Percentiles rank a stretch among this genome's conserved stretches.
These are phyloP conservation scores for Caryopteris hybrid DNA, from an alignment of 305 asterid species.

Conservation along the genomic window DNA sequence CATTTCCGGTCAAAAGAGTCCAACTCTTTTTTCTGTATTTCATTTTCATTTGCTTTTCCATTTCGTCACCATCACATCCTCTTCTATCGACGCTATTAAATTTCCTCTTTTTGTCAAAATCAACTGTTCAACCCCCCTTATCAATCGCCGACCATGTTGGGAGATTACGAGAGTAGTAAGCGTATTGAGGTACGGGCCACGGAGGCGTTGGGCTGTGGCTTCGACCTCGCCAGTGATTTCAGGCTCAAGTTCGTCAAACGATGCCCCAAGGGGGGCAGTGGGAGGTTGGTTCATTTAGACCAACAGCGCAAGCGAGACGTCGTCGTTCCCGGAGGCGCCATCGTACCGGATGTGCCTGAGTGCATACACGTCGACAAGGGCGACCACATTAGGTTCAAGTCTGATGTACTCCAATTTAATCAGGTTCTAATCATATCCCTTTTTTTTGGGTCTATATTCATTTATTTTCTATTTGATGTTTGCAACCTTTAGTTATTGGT, in stretches of 20 bases:
- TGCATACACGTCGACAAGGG: constrained; percentile 86
- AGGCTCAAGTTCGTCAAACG: constrained; percentile 79
- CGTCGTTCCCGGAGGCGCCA: constrained; percentile 66
- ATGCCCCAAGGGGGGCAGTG: constrained; percentile 50
- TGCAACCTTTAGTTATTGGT: background rate
- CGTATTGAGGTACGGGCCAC: constrained; percentile 64
- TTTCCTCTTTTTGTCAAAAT: background rate
- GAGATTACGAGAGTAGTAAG: constrained; percentile 33
- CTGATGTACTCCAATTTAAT: constrained; percentile 85
- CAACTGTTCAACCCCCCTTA: background rate
- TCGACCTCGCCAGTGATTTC: constrained; percentile 95
- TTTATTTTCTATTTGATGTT: background rate
- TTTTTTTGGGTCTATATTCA: background rate
- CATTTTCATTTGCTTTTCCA: background rate
- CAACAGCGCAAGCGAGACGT: constrained; percentile 51
- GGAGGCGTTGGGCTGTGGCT: constrained; percentile 87
- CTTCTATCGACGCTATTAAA: background rate
- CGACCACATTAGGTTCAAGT: constrained; percentile 82
- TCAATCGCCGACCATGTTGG: constrained; percentile 22
- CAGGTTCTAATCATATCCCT: constrained; percentile 34
- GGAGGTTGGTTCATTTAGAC: constrained; percentile 66
- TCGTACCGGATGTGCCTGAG: constrained; percentile 62
- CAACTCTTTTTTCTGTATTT: background rate
- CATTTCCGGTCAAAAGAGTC: constrained; percentile 2
- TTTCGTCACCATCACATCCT: background rate